These are phyloP conservation scores for Fragaria nilgerrensis DNA, from an alignment of 306 rosid genomes.

Conservation along the genomic window DNA sequence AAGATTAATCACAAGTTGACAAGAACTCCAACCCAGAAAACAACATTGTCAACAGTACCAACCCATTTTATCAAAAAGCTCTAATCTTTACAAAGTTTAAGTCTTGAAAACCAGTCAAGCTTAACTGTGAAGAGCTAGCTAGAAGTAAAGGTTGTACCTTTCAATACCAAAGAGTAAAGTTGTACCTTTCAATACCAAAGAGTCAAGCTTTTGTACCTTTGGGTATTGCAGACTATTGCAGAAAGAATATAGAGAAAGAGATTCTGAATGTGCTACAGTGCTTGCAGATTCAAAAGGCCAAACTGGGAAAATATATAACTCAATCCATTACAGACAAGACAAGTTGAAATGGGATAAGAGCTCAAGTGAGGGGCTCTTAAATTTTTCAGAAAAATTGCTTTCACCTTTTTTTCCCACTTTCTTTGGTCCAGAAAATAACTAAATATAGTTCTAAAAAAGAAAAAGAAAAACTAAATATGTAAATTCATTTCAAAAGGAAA, in stretches of 20 bases:
- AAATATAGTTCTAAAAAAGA: no score
- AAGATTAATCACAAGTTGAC: neutral
- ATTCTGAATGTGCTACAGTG: neutral
- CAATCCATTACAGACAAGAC: slow-evolving; percentile 1
- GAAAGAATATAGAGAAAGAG: neutral
- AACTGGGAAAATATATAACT: neutral
- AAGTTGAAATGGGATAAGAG: slow-evolving; percentile 14
- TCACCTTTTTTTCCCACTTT: neutral
- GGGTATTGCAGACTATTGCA: neutral
- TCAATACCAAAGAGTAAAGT: neutral
- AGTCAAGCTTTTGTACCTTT: neutral
- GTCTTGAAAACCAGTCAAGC: slow-evolving; percentile 2
- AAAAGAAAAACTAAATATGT: neutral
- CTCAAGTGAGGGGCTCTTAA: slow-evolving; percentile 14
- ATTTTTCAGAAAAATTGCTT: neutral
- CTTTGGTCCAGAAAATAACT: neutral
- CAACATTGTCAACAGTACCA: neutral
- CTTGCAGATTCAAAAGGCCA: neutral
- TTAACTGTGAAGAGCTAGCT: neutral
- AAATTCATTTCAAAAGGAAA: neutral
- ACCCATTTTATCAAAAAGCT: neutral
- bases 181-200: neutral
- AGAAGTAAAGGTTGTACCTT: neutral
- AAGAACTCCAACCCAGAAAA: neutral
- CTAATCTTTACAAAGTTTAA: neutral